Base-by-base conservation (phyloP, 129 eudicot genomes). In the Flaveria sonorensis region DNA sequence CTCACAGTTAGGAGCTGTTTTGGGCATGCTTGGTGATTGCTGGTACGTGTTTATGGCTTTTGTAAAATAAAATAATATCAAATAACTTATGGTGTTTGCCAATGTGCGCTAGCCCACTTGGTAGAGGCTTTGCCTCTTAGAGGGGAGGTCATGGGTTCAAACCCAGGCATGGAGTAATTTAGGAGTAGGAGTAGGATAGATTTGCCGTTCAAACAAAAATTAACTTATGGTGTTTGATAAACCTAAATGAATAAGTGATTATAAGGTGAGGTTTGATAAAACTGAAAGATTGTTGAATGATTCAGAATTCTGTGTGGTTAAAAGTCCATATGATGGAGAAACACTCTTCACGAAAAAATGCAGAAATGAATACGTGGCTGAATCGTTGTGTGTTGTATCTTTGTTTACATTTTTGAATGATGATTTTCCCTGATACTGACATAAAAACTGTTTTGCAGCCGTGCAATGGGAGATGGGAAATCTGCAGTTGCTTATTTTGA, bases 11-110 rank as follows among this genome's bases (percentile, higher is more conserved):
- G 98, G 98, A 75, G 98, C 97, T 10, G 95, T 93, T 6, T 73
- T 90, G 79, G 98, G 98, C 18, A 88, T 87, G 92, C 98, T 93
- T 26, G 98, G 98, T 26, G 98, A 93, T 77, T 93, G 97, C 85
- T 90, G 97, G 98, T 90, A 53, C 52, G 90, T 75, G 10, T 76
- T 77, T 52, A 52, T 52, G 60, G 21, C 23, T 52, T 52, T 52
- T 7, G 23, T 52, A 52, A 52, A 6, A 16, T 16, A 15, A 51
- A 51, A 3, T 52, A 52, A 52, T 16, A 16, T 6, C 1, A 51
- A 51, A 3, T 48, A 45, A 12, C 53, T 48, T 48, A 14, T 48
- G 16, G 7, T 48, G n/a, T 48, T 10, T 48, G 53, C n/a, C n/a
- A n/a, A n/a, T n/a, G n/a, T n/a, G n/a, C n/a, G n/a, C n/a, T n/a